Evolutionary conservation across 257 asterid genomes (phyloP), one percentile per base, ranked within the genome.

Genomic region (Solanum etuberosum): DNA sequence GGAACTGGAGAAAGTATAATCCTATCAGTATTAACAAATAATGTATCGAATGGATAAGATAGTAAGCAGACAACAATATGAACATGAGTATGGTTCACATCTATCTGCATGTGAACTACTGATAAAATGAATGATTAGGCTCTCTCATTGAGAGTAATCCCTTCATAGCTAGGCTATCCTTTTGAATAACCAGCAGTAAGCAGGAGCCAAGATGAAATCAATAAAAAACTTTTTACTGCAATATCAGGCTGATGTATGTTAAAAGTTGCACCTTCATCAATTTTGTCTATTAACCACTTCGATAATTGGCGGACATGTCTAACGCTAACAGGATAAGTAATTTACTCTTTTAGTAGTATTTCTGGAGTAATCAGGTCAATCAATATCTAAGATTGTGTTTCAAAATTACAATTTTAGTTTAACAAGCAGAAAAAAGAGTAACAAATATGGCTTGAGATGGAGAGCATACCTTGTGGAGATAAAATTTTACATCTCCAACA

Each of bases 391-490:
- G 14, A 13, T 3, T 14, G 34, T 37, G 29, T 46, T 31, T 7
- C 78, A 84, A 61, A 6, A 38, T 42, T 15, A 35, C 15, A 35
- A 59, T n/a, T 14, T 59, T 63, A 38, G 11, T 37, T 37, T 34
- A 25, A 68, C 40, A 67, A 11, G 67, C 31, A 70, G 15, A 42
- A 27, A 27, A 27, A 29, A 46, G 40, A 16, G 25, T 8, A 15
- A 18, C 15, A 46, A 80, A 27, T 16, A 27, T 13, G 3, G 18
- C 40, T 5, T 80, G 16, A 46, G 27, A 46, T 46, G 84, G 84
- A 46, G 83, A 38, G 4, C 63, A 43, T 91, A 92, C 94, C 94
- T 92, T 92, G 90, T 92, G 94, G 86, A 91, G 92, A 84, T 89
- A 90, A 86, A 91, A 92, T 86, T 90, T 92, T 51, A 90, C 91